These are phyloP conservation scores for Aspergillus ellipticus DNA, from an alignment of 495 filamentous ascomycete genomes.

Conservation along the genomic window DNA sequence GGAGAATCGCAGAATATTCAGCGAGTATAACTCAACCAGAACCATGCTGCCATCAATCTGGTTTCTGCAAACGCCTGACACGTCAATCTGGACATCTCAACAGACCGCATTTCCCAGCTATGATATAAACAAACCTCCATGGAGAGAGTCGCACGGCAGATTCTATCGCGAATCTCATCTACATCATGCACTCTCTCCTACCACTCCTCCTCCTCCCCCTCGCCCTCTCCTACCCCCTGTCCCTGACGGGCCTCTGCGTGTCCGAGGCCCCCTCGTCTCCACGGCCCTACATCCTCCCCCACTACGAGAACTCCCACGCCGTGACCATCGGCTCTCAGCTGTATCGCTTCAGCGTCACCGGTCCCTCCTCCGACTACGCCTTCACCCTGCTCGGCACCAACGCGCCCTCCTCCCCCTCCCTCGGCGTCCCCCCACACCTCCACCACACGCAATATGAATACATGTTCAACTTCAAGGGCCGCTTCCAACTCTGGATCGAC, in stretches of 20 bases:
- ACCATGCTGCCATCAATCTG: no score
- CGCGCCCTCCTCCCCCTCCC: constrained; percentile 22
- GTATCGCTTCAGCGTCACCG: constrained; percentile 38
- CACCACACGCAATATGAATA: constrained; percentile 43
- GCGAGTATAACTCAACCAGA: no score
- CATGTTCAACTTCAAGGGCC: constrained; percentile 43
- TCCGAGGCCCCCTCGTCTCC: constrained; percentile 25
- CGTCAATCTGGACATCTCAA: no score
- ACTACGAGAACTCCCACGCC: constrained; percentile 30
- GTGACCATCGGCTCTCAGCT: constrained; percentile 27
- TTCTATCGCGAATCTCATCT: not conserved
- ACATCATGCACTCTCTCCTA: not conserved
- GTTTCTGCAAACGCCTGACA: no score
- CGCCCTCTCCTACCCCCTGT: not conserved
- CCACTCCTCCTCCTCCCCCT: not conserved
- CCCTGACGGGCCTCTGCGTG: constrained; percentile 10
- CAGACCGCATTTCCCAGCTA: no score
- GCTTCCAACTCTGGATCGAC: constrained; percentile 43
- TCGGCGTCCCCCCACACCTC: constrained; percentile 42
- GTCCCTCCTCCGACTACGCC: constrained; percentile 37
- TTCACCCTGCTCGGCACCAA: constrained; percentile 43
- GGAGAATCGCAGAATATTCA: no score
- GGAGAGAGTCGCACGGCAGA: no score
- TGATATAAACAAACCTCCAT: no score
- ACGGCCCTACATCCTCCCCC: constrained; percentile 30